A percentile compares a stretch with the other conserved stretches of the same genome.
phyloP scores from a whole-genome alignment of 768 basidiomycete genomes.

The Lentinula edodes region DNA sequence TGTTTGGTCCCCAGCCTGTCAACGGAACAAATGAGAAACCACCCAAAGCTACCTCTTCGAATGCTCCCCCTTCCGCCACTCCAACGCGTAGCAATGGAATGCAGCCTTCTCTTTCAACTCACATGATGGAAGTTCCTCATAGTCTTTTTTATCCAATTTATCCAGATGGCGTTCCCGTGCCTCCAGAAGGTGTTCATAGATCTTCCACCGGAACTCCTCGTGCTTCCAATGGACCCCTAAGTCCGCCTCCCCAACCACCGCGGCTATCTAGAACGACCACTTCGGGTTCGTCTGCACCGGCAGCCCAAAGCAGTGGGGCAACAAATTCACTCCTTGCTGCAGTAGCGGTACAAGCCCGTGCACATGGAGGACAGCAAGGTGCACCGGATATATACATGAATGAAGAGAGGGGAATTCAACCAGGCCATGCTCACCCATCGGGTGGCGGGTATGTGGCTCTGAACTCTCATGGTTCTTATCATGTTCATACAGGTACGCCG shows the following conservation, averaged over 20 bases:
- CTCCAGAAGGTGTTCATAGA: neutral
- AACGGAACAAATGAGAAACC: slow-evolving; percentile 30
- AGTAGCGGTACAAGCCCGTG: slow-evolving; percentile 45
- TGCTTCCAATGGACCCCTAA: slow-evolving; percentile 9
- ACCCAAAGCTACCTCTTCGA: slow-evolving; percentile 19
- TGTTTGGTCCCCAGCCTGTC: slow-evolving; percentile 28
- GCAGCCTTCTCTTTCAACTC: slow-evolving; percentile 8
- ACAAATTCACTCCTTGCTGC: slow-evolving; percentile 53
- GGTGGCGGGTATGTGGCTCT: neutral
- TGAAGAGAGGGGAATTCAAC: slow-evolving; percentile 49
- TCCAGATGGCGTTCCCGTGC: slow-evolving; percentile 36
- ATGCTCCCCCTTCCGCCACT: slow-evolving; percentile 18
- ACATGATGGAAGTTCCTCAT: slow-evolving; percentile 54
- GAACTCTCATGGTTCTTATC: neutral
- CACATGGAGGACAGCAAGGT: slow-evolving; percentile 3
- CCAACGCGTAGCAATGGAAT: slow-evolving; percentile 20
- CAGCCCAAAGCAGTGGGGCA: slow-evolving; percentile 28
- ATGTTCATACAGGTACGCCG: neutral
- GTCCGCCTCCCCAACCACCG: neutral
- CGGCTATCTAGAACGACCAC: neutral
- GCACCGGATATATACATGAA: slow-evolving; percentile 56
- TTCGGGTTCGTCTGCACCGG: neutral
- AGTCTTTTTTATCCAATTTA: slow-evolving; percentile 77
- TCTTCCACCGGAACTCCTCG: neutral
- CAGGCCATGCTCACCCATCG: neutral